These are phyloP conservation scores for Tranzscheliella williamsii DNA, from an alignment of 1,284 basidiomycete genomes.

Conservation along the genomic window DNA sequence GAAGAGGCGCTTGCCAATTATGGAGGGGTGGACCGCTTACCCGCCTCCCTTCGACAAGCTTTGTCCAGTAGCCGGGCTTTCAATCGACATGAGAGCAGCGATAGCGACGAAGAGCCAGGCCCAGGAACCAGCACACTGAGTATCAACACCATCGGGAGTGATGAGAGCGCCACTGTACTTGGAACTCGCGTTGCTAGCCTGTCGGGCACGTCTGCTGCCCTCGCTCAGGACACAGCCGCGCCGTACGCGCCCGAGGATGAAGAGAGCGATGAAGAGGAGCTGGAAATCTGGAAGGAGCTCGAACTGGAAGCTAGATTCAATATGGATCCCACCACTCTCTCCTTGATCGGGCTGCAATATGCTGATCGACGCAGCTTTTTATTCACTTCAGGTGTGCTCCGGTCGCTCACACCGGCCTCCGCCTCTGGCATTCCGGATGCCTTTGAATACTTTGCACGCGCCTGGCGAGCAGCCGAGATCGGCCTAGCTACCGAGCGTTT, in stretches of 20 bases:
- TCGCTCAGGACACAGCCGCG: slow-evolving; percentile 1
- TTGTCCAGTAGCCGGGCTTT: background rate
- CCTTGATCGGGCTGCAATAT: slow-evolving; percentile 40
- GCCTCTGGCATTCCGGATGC: slow-evolving; percentile 24
- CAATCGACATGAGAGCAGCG: slow-evolving; percentile 1
- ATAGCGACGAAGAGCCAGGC: slow-evolving; percentile 30
- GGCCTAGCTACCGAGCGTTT: slow-evolving; percentile 41
- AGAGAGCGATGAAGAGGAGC: slow-evolving; percentile 25
- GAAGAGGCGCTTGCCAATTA: slow-evolving; percentile 32
- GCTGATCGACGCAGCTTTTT: slow-evolving; percentile 10
- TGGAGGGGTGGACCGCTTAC: slow-evolving; percentile 16
- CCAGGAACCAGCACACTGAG: slow-evolving; percentile 36
- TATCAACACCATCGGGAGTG: slow-evolving; percentile 35
- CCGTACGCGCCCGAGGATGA: background rate
- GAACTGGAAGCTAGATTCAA: slow-evolving; percentile 35
- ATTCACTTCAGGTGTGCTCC: slow-evolving; percentile 1
- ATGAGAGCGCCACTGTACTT: slow-evolving; percentile 38
- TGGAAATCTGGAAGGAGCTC: slow-evolving; percentile 30
- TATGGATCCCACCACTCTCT: slow-evolving; percentile 47
- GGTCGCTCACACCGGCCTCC: slow-evolving; percentile 1
- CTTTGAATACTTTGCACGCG: slow-evolving; percentile 45
- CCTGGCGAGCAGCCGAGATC: slow-evolving; percentile 43
- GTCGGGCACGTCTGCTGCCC: slow-evolving; percentile 9
- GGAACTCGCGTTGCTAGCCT: slow-evolving; percentile 28
- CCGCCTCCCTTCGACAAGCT: slow-evolving; percentile 19